phyloP scores from a whole-genome alignment of 2,329 filamentous ascomycete species.

The Rhynchosporium secalis region DNA sequence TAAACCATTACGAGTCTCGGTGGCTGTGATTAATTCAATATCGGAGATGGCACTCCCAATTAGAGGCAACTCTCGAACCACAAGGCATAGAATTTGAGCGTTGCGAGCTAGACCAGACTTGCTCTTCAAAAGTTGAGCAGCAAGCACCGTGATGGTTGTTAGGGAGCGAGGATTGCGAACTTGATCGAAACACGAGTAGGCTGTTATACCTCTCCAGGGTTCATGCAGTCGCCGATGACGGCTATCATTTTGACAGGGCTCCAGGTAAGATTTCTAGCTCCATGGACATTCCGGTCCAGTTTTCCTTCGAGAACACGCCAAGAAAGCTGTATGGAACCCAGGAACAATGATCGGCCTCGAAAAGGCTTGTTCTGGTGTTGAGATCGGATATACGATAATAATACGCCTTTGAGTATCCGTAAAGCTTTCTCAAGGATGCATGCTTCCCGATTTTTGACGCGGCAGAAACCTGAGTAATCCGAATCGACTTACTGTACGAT shows the following conservation, averaged over 20 bases:
- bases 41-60: background rate
- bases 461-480: conserved; percentile 1
- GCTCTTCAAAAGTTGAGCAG: background rate
- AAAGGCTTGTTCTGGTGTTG: conserved; percentile 10
- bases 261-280: background rate
- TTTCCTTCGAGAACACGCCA: conserved; percentile 1
- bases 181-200: background rate
- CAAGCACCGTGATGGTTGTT: background rate
- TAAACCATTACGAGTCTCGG: conserved; percentile 21
- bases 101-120: background rate
- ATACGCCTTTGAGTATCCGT: background rate
- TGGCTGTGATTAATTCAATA: background rate
- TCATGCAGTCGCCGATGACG: background rate
- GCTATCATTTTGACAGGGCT: background rate
- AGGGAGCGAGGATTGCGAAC: background rate
- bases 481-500: background rate
- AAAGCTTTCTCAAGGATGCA: background rate
- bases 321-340: background rate
- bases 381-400: background rate
- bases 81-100: background rate
- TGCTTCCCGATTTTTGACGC: background rate
- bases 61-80: too few species aligned
- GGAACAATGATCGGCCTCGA: conserved; percentile 8
- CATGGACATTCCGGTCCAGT: background rate
- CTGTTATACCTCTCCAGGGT: background rate